These are phyloP conservation scores for Pyrenophora graminea DNA, from an alignment of 2,329 filamentous ascomycete species.

Conservation along the genomic window DNA sequence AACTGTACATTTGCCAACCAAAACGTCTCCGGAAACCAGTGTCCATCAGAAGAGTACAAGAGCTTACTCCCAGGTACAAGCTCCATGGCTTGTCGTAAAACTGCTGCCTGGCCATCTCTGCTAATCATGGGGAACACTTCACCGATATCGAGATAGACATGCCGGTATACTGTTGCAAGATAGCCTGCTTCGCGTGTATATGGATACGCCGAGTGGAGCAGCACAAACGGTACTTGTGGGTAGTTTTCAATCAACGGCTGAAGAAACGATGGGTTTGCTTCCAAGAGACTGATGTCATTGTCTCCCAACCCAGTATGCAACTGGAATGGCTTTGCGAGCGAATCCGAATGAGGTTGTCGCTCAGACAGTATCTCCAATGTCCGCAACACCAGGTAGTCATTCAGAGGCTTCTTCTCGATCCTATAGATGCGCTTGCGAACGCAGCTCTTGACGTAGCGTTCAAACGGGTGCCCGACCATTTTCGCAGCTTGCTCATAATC, in stretches of 20 bases:
- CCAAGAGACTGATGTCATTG: constrained; percentile 71
- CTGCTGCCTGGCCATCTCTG: constrained; percentile 72
- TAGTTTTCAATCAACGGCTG: constrained; percentile 74
- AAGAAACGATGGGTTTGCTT: constrained; percentile 74
- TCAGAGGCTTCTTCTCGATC: constrained; percentile 67
- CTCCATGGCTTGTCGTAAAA: constrained; percentile 74
- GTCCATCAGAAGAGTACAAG: constrained; percentile 79
- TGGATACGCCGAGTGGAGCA: constrained; percentile 81
- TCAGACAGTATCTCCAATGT: constrained; percentile 63
- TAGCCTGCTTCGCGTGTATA: constrained; percentile 80
- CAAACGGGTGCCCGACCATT: constrained; percentile 45
- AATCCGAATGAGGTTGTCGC: constrained; percentile 36
- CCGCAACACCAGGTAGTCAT: constrained; percentile 69
- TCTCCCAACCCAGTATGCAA: constrained; percentile 85
- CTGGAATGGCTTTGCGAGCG: constrained; percentile 71
- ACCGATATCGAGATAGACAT: constrained; percentile 82
- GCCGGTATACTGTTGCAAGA: constrained; percentile 74
- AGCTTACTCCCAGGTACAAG: constrained; percentile 75
- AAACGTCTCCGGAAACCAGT: constrained; percentile 79
- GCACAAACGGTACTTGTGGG: constrained; percentile 71
- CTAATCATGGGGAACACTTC: constrained; percentile 81
- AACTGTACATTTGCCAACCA: constrained; percentile 74
- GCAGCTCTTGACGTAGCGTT: constrained; percentile 48
- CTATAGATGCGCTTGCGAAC: constrained; percentile 51
- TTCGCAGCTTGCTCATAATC: constrained; percentile 47